Base-by-base conservation (phyloP, 257 asterid genomes). In the Solanum chmielewskii region DNA sequence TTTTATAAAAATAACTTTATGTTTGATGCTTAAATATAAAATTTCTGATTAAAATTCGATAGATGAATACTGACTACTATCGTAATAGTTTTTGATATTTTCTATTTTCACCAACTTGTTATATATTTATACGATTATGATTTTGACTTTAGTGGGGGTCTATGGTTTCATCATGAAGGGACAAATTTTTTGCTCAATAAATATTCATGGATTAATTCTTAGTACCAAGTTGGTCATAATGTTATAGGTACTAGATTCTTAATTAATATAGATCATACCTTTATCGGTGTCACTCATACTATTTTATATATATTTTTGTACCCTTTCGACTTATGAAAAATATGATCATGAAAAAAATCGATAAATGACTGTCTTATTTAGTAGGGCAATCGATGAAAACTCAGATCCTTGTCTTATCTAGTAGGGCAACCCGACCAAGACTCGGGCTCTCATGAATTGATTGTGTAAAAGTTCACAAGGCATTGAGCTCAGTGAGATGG, bases 11-110 rank as follows among this genome's bases (percentile, higher is more conserved):
- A 1, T 11, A 2, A 18, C 5, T 71, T 0, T 5, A 1, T 33
- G 4, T 9, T 2, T 5, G 3, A 1, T 0, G 2, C 4, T 71
- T 0, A 33, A 71, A 71, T 1, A 4, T 3, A 0, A 33, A 2
- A 16, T 0, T 14, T 33, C 8, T 33, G 0, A 33, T 70, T 2
- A 70, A 31, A 0, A 16, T 20, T 20, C 1, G 5, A 59, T 8
- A 20, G 5, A 59, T 27, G 27, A 56, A 4, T 56, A 20, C 25
- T 56, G 4, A 56, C 2, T 11, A 56, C 37, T 1, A 1, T n/a
- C 11, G 20, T 11, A 3, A 20, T 4, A 56, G 20, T 11, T 0
- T 20, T 56, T 4, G 66, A 56, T 56, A 56, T 56, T 20, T 56
- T 56, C 11, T 20, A 56, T 56, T 56, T 7, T 35, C 60, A 27